Evolutionary conservation across 2,329 filamentous ascomycete genomes (phyloP).

Genomic region (Juglanconis oblonga): DNA sequence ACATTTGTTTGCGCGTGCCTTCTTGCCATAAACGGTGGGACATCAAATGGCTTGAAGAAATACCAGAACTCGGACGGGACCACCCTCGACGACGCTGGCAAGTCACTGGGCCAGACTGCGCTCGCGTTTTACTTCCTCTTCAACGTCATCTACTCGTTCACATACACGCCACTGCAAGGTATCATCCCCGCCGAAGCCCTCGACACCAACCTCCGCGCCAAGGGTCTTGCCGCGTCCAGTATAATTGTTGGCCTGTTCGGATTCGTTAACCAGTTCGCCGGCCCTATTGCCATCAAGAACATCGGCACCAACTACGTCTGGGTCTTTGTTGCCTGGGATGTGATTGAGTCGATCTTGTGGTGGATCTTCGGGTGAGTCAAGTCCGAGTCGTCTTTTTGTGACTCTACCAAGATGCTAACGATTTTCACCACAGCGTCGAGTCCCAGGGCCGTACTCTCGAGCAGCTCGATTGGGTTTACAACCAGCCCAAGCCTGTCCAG

Average conservation of each 20-base stretch:
- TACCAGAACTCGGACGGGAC: constrained; percentile 21
- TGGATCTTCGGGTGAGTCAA: constrained; percentile 43
- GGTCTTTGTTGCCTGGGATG: constrained; percentile 48
- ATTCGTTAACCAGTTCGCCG: constrained; percentile 48
- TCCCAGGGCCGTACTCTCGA: constrained; percentile 48
- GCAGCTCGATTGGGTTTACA: constrained; percentile 48
- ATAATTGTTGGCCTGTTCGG: constrained; percentile 43
- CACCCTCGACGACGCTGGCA: constrained; percentile 25
- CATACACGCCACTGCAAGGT: constrained; percentile 47
- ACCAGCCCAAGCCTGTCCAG: constrained; percentile 47
- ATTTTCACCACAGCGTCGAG: constrained; percentile 36
- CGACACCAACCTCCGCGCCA: constrained; percentile 46
- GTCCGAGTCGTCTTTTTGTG: not conserved
- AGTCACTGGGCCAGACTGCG: constrained; percentile 38
- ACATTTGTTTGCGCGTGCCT: constrained; percentile 39
- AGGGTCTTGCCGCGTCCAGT: constrained; percentile 43
- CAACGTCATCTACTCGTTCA: constrained; percentile 48
- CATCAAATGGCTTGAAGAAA: constrained; percentile 35
- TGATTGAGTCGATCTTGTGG: constrained; percentile 40
- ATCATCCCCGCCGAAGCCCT: constrained; percentile 46
- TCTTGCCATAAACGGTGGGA: constrained; percentile 43
- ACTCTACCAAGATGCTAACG: not conserved
- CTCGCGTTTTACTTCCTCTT: constrained; percentile 48
- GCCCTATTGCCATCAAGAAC: constrained; percentile 42
- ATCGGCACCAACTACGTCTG: constrained; percentile 43